Conservation (phyloP, 805 yeast species). For the Crinitomyces ghanaensis region DNA sequence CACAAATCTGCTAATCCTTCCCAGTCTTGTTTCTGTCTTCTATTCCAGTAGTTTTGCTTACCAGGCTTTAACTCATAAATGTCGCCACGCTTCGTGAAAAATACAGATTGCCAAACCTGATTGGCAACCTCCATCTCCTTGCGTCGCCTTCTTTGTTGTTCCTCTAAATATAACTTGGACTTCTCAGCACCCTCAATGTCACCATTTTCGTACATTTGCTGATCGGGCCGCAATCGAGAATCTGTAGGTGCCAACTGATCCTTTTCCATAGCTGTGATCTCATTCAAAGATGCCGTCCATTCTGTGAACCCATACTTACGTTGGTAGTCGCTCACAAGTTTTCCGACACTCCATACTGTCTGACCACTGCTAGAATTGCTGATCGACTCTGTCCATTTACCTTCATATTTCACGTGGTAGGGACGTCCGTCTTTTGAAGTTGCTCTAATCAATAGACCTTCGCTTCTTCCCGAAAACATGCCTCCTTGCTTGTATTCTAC, state of each 20-base stretch:
- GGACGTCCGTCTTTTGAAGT: constrained; percentile 24
- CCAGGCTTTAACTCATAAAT: constrained; percentile 52
- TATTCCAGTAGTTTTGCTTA: constrained; percentile 57
- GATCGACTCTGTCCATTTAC: constrained; percentile 77
- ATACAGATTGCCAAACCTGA: constrained; percentile 42
- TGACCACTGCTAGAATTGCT: constrained; percentile 23
- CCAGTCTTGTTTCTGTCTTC: constrained; percentile 40
- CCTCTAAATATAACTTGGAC: constrained; percentile 59
- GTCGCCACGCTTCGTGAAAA: constrained; percentile 41
- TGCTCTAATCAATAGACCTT: constrained; percentile 34
- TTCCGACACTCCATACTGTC: constrained; percentile 60
- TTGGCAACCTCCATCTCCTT: constrained; percentile 39
- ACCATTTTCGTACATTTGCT: constrained; percentile 59
- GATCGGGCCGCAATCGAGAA: constrained; percentile 83
- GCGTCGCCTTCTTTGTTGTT: constrained; percentile 69
- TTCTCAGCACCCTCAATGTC: constrained; percentile 60
- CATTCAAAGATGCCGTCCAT: constrained; percentile 73
- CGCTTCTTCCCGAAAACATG: constrained; percentile 79
- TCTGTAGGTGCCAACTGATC: constrained; percentile 70
- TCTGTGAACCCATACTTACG: constrained; percentile 76
- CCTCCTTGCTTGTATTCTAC: constrained; percentile 73
- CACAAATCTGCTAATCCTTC: constrained; percentile 11
- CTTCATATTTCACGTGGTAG: constrained; percentile 27
- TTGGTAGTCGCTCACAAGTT: constrained; percentile 43
- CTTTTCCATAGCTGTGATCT: constrained; percentile 60